Conservation (phyloP, 106 monocot genomes). For the Cymbidium sinense region DNA sequence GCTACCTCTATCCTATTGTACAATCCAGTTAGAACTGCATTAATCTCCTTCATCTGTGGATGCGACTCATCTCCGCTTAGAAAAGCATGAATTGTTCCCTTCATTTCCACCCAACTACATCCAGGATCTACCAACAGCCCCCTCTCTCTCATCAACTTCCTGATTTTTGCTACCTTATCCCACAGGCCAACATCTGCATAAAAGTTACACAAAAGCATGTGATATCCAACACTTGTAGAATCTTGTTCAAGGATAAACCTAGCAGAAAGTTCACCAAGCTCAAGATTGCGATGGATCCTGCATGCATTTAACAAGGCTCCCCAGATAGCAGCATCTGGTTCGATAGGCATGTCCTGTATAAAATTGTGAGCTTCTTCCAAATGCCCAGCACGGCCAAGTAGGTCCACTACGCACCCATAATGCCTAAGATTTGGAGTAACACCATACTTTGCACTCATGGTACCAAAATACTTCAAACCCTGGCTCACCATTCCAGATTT, state of each 20-base stretch:
- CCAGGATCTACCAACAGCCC: slow-evolving; percentile 62
- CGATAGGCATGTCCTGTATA: slow-evolving; percentile 62
- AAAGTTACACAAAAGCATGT: slow-evolving; percentile 61
- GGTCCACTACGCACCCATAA: slow-evolving; percentile 89
- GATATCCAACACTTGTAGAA: slow-evolving; percentile 42
- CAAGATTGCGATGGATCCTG: slow-evolving; percentile 49
- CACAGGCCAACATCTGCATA: slow-evolving; percentile 56
- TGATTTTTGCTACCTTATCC: slow-evolving; percentile 58
- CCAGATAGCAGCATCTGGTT: slow-evolving; percentile 76
- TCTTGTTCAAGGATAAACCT: slow-evolving; percentile 55
- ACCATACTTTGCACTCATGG: slow-evolving; percentile 34
- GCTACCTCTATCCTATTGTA: slow-evolving; percentile 45
- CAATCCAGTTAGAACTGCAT: slow-evolving; percentile 43
- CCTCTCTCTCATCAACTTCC: slow-evolving; percentile 65
- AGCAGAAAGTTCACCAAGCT: slow-evolving; percentile 72
- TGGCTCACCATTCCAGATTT: slow-evolving; percentile 47
- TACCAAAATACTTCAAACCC: slow-evolving; percentile 48
- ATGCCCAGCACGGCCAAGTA: slow-evolving; percentile 59
- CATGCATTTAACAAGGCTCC: slow-evolving; percentile 87
- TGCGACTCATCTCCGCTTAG: slow-evolving; percentile 71
- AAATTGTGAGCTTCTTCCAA: slow-evolving; percentile 59
- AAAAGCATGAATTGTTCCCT: slow-evolving; percentile 76
- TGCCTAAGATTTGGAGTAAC: slow-evolving; percentile 66
- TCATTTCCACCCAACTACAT: slow-evolving; percentile 86
- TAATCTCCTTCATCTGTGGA: slow-evolving; percentile 71